A percentile compares a stretch with the other conserved stretches of the same genome.
Evolutionary conservation across 768 basidiomycete genomes (phyloP).

Genomic region (Boletus insuetus): DNA sequence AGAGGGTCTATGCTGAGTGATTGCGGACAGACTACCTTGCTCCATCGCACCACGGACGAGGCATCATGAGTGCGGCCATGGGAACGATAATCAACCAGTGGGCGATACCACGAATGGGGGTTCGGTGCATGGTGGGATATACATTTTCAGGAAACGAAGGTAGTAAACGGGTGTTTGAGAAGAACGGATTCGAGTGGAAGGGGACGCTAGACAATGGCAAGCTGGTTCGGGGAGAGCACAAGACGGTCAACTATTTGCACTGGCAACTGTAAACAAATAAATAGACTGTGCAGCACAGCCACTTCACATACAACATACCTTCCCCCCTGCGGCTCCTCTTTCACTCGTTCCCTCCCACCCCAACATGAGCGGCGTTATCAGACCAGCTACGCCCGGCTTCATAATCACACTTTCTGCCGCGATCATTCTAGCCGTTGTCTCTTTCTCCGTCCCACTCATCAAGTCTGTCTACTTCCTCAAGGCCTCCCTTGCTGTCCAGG

Average conservation of each 20-base stretch:
- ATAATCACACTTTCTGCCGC: conserved; percentile 79
- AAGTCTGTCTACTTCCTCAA: conserved; percentile 89
- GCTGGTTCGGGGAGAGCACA: conserved; percentile 37
- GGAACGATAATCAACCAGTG: conserved; percentile 52
- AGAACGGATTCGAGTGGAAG: conserved; percentile 53
- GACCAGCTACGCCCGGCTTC: conserved; percentile 90
- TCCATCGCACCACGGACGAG: conserved; percentile 58
- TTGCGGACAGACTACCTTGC: conserved; percentile 53
- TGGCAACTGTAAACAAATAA: conserved; percentile 19
- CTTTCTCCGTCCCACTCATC: conserved; percentile 88
- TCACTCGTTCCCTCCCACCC: background rate
- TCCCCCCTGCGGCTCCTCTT: background rate
- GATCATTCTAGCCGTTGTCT: conserved; percentile 75
- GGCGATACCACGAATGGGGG: conserved; percentile 65
- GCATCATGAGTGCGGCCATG: conserved; percentile 73
- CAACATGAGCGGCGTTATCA: conserved; percentile 59
- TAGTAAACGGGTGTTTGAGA: conserved; percentile 64
- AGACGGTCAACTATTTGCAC: conserved; percentile 36
- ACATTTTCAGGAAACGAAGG: conserved; percentile 54
- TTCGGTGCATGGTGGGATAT: conserved; percentile 42
- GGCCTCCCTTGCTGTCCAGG: conserved; percentile 52
- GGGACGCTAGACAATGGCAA: conserved; percentile 39
- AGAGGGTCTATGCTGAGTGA: background rate
- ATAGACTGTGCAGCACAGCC: conserved; percentile 14
- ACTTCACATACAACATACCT: background rate